Conservation (phyloP, 2,329 filamentous ascomycete genomes). For the Aspergillus ochraceus region DNA sequence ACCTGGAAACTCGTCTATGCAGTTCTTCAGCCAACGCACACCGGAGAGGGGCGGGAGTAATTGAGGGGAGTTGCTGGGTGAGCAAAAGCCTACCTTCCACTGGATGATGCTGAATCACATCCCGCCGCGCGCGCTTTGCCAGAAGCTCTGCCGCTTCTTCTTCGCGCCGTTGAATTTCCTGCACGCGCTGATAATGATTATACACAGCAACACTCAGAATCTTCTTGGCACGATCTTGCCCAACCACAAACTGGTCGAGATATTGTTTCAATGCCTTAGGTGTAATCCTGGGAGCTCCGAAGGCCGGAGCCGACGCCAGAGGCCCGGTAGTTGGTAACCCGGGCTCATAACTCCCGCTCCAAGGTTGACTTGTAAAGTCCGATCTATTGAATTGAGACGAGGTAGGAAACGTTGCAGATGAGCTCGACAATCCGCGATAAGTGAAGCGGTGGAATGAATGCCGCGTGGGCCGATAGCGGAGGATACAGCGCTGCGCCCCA, state of each 20-base stretch:
- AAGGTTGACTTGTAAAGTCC: constrained; percentile 64
- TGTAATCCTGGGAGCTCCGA: constrained; percentile 60
- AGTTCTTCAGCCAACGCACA: constrained; percentile 6
- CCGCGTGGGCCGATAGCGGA: constrained; percentile 24
- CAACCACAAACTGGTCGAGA: constrained; percentile 93
- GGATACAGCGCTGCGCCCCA: constrained; percentile 18
- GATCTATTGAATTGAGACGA: constrained; percentile 58
- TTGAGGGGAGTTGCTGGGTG: neutral
- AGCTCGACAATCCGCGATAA: constrained; percentile 26
- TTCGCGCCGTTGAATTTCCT: constrained; percentile 71
- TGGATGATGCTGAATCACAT: constrained; percentile 69
- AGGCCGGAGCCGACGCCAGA: constrained; percentile 58
- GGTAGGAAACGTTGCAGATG: constrained; percentile 39
- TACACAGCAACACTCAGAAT: constrained; percentile 90
- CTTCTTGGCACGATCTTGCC: constrained; percentile 89
- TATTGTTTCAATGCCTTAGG: constrained; percentile 76
- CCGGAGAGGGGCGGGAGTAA: neutral
- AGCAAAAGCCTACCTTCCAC: constrained; percentile 66
- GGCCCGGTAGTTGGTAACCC: constrained; percentile 63
- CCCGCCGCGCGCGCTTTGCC: constrained; percentile 69
- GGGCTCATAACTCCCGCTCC: constrained; percentile 63
- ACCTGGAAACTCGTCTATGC: constrained; percentile 61
- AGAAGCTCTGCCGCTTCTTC: constrained; percentile 75
- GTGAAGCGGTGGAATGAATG: constrained; percentile 5
- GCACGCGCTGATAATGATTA: constrained; percentile 91